Evolutionary conservation across 2,329 filamentous ascomycete species (phyloP).

Genomic region (Cordyceps javanica): DNA sequence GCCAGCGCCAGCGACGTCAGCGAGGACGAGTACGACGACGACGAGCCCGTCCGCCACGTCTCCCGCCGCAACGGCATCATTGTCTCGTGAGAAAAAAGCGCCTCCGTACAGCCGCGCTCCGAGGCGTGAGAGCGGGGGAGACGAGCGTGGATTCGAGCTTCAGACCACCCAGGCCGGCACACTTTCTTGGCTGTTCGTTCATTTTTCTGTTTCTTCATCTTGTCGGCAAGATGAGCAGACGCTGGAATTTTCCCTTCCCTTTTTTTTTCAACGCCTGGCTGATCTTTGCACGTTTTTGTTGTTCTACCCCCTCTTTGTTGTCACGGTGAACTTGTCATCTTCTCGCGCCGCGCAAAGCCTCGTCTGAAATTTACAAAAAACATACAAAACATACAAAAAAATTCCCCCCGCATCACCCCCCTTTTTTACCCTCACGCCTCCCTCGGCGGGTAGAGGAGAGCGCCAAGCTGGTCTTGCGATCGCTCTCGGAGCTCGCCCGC

Average conservation of each 20-base stretch:
- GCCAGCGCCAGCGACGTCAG: conserved; percentile 64
- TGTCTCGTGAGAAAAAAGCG: conserved; percentile 39
- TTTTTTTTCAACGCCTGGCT: conserved; percentile 22
- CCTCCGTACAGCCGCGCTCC: not conserved
- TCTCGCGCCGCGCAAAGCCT: conserved; percentile 18
- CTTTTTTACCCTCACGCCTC: conserved; percentile 19
- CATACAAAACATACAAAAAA: not conserved
- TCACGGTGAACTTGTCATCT: conserved; percentile 16
- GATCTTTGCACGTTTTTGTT: conserved; percentile 12
- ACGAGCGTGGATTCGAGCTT: not conserved
- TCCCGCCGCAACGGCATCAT: conserved; percentile 61
- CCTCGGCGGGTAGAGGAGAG: conserved; percentile 24
- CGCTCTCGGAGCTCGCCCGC: conserved; percentile 15
- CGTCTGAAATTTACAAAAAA: conserved; percentile 17
- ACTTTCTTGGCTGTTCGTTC: not conserved
- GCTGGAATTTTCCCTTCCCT: too few species aligned
- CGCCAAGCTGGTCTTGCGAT: conserved; percentile 41
- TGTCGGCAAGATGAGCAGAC: conserved; percentile 20
- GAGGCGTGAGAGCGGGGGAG: not conserved
- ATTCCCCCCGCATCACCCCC: not conserved
- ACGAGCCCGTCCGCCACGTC: conserved; percentile 37
- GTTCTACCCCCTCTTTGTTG: conserved; percentile 22
- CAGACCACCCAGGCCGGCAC: conserved; percentile 18
- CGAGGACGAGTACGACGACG: conserved; percentile 47
- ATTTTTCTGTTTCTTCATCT: not conserved